These are phyloP conservation scores for Cucurbita moschata DNA, from an alignment of 306 rosid genomes.

Conservation along the genomic window DNA sequence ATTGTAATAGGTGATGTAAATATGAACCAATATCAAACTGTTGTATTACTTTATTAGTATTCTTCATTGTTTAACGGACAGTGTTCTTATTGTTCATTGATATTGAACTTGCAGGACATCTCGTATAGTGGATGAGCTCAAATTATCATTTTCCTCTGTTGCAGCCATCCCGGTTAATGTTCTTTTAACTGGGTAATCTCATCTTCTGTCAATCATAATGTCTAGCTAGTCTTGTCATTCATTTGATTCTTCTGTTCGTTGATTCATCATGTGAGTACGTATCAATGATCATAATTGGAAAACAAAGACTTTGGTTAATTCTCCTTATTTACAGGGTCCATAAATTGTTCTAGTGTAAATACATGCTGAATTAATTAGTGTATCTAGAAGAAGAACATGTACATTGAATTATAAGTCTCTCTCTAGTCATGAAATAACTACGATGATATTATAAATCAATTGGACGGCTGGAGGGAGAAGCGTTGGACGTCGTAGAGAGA, in stretches of 20 bases:
- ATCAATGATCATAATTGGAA: not conserved
- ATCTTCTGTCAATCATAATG: not conserved
- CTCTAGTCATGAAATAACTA: not conserved
- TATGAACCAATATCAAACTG: not conserved
- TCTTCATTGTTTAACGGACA: not conserved
- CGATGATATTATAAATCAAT: not conserved
- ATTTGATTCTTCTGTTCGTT: not conserved
- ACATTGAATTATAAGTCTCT: not conserved
- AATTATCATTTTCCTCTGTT: conserved; percentile 17
- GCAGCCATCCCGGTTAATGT: conserved; percentile 45
- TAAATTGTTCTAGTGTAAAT: not conserved
- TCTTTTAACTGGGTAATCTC: conserved; percentile 51
- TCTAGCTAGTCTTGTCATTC: conserved; percentile 1
- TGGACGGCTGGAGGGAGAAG: not conserved
- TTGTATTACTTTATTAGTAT: not conserved
- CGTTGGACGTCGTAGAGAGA: not conserved
- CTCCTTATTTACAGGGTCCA: not conserved
- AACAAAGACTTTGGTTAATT: not conserved
- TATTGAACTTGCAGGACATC: conserved; percentile 31
- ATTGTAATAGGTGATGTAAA: not conserved
- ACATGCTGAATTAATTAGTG: not conserved
- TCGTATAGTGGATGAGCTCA: conserved; percentile 44
- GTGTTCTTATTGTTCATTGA: not conserved
- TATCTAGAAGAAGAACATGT: not conserved
- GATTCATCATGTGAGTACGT: not conserved